Conservation (phyloP, 192 early-diverging fungal species). For the Backusella westeae region DNA sequence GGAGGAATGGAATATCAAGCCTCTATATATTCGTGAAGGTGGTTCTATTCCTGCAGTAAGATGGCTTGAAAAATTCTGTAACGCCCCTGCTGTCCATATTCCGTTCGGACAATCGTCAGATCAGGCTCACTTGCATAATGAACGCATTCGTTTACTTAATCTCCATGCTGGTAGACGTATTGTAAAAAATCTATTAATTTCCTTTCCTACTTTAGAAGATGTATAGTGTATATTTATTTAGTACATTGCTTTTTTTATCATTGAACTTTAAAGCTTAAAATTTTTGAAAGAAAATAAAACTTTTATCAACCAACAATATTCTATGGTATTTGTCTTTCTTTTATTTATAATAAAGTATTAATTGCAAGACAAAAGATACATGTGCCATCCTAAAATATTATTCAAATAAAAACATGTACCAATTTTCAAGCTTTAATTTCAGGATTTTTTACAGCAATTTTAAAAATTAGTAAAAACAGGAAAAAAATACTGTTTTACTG, state of each 20-base stretch:
- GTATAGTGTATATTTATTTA: background rate
- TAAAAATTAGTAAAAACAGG: background rate
- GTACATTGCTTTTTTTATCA: background rate
- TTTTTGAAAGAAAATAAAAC: background rate
- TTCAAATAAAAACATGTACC: too few species aligned
- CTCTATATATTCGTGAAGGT: constrained; percentile 74
- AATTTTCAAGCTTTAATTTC: background rate
- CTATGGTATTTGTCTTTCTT: too few species aligned
- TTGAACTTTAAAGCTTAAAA: background rate
- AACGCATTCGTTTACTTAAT: constrained; percentile 70
- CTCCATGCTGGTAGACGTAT: constrained; percentile 65
- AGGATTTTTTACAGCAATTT: too few species aligned
- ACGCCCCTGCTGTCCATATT: constrained; percentile 67
- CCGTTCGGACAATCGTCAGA: constrained; percentile 78
- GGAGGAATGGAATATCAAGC: constrained; percentile 57
- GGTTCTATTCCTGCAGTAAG: constrained; percentile 76
- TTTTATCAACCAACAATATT: too few species aligned
- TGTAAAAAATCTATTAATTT: constrained; percentile 39
- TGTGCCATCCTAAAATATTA: too few species aligned
- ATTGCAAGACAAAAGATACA: too few species aligned
- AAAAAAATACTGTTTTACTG: too few species aligned
- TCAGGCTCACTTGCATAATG: constrained; percentile 77
- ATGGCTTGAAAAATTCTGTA: constrained; percentile 67
- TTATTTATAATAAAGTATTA: too few species aligned
- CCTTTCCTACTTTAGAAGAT: constrained; percentile 12